Evolutionary conservation across 139 green algal species (phyloP), one percentile per base, ranked within the genome.

Genomic region (Tetradesmus lagerheimii): DNA sequence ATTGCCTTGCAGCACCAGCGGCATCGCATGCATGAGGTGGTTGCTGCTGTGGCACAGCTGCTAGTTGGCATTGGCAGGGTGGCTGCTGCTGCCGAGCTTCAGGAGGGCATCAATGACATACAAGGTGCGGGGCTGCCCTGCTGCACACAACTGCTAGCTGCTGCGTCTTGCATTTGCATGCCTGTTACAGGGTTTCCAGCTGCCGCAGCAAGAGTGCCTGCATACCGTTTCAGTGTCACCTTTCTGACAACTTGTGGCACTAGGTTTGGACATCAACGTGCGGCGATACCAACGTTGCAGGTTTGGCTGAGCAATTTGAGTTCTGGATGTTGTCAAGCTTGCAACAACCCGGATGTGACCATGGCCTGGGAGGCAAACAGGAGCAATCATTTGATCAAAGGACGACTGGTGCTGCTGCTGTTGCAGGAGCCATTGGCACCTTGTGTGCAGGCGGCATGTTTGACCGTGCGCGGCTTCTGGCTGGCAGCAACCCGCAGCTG

Each of bases 1-100:
- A 85, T 98, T 79, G 94, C 94, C 20, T 95, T 96, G 80, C 94
- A 94, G 79, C 92, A 96, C 87, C 90, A 95, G 87, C 91, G 92
- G 34, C 91, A 96, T 62, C 91, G 93, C 50, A 90, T 95, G 83
- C 81, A 91, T 4, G 92, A 96, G 39, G 95, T 97, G 39, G 92
- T 97, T 47, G 87, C 85, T 88, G 86, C 91, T n/a, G 95, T 97
- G 0, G 87, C 90, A 34, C 41, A 92, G 85, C 90, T 92, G 35
- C 93, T 98, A 75, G 84, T 93, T 57, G 90, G 94, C 34, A 95
- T 97, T 31, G 89, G 90, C 25, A 90, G 94, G 27, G 81, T 92
- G 84, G 91, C 94, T 66, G 91, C 93, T 50, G 96, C 96, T 25
- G 96, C 89, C 0, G 93, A 97, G 87, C 88, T 98, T 50, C 90